Conservation (phyloP, 768 basidiomycete genomes). For the Amanita jacksonii region DNA sequence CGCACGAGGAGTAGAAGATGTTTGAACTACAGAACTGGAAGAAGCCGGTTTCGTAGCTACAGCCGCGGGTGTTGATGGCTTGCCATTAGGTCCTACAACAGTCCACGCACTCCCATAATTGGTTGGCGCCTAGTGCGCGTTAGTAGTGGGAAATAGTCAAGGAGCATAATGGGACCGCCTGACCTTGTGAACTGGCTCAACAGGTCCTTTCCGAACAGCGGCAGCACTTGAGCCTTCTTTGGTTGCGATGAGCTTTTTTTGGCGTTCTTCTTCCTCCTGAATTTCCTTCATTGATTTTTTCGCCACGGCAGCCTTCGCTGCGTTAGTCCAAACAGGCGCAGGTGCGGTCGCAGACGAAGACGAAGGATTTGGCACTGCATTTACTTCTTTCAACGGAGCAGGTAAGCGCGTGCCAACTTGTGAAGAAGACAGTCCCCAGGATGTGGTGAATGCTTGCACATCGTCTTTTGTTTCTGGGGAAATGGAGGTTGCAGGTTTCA, state of each 20-base stretch:
- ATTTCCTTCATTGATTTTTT: conserved; percentile 99
- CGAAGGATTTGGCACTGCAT: conserved; percentile 17
- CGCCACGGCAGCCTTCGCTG: conserved; percentile 37
- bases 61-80: conserved; percentile 27
- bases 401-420: conserved; percentile 51
- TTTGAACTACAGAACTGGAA: conserved; percentile 9
- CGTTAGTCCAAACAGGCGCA: conserved; percentile 68
- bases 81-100: conserved; percentile 77
- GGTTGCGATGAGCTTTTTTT: conserved; percentile 50
- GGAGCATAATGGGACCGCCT: conserved; percentile 13
- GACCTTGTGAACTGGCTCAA: conserved; percentile 73
- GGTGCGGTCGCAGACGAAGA: conserved; percentile 15
- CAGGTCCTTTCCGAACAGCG: conserved; percentile 62
- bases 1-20: conserved; percentile 23
- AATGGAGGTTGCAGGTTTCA: conserved; percentile 32
- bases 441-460: conserved; percentile 51
- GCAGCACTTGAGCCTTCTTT: conserved; percentile 53
- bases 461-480: conserved; percentile 42
- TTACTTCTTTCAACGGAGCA: conserved; percentile 32
- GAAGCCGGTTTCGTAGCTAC: conserved; percentile 20
- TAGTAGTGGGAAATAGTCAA: conserved; percentile 11
- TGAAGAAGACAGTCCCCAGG: conserved; percentile 86
- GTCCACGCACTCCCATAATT: conserved; percentile 61
- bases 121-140: conserved; percentile 16
- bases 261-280: conserved; percentile 90